Evolutionary conservation across 2,329 filamentous ascomycete species (phyloP), one percentile per base, ranked within the genome.

Genomic region (Neocucurbitaria cava): DNA sequence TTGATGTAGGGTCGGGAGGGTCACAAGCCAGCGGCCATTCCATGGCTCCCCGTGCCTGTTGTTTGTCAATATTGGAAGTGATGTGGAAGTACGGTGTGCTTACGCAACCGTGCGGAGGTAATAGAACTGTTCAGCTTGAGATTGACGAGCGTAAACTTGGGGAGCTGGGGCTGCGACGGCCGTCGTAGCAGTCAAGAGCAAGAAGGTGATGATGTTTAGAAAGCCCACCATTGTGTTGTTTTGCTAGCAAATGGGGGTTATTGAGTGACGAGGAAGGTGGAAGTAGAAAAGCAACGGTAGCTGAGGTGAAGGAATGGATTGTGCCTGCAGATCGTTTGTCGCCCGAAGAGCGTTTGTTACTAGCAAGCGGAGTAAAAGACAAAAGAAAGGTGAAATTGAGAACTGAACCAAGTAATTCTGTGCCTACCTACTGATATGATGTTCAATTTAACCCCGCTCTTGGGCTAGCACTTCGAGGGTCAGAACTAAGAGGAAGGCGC

Each of bases 41-140:
- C 64, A 68, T 15, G 65, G 67, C 36, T 62, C 33, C 0, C 56
- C 20, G 7, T 54, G 48, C 28, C 64, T 66, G 6, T 42, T 1
- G 15, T 15, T 3, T 3, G 3, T 60, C 20, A 62, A 48, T 10
- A 18, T 26, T 18, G 10, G 20, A 3, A 1, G 6, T n/a, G 4
- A 46, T 7, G 5, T 6, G 18, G 5, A 20, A 17, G 13, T 17
- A 13, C 13, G 13, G 11, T 11, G 18, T 6, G 3, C 31, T 11
- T 42, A 57, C 60, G 49, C 49, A 18, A 57, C 57, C 17, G 46
- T 53, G 3, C 51, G 54, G n/a, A 63, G 36, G 20, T 26, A 38
- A 21, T 45, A 63, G 13, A 54, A 28, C 21, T 56, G 46, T 18
- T 38, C 20, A 4, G 21, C 31, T 15, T 17, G 7, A 15, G 18